Conservation (phyloP, 495 filamentous ascomycete genomes). For the Barbatosphaeria neglecta region DNA sequence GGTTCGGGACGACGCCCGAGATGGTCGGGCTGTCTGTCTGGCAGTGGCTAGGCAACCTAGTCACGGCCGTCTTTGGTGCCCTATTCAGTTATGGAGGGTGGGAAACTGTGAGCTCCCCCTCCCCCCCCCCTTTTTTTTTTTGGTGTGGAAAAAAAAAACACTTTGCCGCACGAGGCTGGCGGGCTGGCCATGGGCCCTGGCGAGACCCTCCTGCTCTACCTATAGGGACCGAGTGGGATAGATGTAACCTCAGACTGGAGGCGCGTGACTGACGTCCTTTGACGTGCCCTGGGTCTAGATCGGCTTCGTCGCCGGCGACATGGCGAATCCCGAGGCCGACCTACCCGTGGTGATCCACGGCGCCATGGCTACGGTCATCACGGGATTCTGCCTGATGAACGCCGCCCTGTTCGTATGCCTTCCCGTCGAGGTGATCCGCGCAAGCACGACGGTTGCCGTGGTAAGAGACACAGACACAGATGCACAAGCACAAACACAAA, state of each 20-base stretch:
- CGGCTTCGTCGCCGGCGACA: conserved; percentile 21
- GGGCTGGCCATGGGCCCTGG: too few relatives aligned
- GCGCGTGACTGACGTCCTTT: too few relatives aligned
- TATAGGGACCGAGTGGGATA: too few relatives aligned
- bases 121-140: not conserved
- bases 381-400: conserved; percentile 18
- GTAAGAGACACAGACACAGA: too few relatives aligned
- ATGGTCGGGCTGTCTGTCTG: conserved; percentile 2
- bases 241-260: too few relatives aligned
- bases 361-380: conserved; percentile 18
- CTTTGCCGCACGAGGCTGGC: too few relatives aligned
- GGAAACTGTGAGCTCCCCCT: conserved; percentile 14
- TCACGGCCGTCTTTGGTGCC: conserved; percentile 11
- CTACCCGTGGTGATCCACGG: conserved; percentile 17
- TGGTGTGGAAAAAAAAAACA: too few relatives aligned
- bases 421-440: conserved; percentile 10
- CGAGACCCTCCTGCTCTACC: too few relatives aligned
- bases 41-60: conserved; percentile 7
- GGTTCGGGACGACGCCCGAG: conserved; percentile 1
- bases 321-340: conserved; percentile 12
- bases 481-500: too few relatives aligned
- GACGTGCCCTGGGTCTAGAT: conserved; percentile 5
- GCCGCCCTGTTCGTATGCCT: conserved; percentile 12
- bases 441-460: conserved; percentile 13
- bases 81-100: conserved; percentile 17